Conservation (phyloP, 1,284 basidiomycete species). For the Puccinia hordei region DNA sequence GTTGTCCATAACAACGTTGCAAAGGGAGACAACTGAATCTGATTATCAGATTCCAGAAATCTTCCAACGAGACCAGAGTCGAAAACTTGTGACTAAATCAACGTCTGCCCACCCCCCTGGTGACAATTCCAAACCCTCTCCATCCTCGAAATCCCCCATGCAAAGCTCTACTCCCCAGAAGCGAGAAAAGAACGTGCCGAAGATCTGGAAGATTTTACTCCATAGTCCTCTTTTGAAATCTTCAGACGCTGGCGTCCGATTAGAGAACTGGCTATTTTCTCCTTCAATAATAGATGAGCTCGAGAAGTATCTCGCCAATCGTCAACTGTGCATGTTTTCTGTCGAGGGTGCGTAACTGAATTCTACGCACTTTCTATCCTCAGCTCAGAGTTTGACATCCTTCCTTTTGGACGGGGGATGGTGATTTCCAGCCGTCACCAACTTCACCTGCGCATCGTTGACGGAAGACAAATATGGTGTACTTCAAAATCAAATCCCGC, state of each 20-base stretch:
- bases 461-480: slow-evolving; percentile 77
- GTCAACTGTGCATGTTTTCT: slow-evolving; percentile 25
- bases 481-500: slow-evolving; percentile 78
- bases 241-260: neutral
- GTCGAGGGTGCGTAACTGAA: slow-evolving; percentile 33
- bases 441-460: slow-evolving; percentile 72
- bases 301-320: slow-evolving; percentile 2
- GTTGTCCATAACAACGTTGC: neutral
- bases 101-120: neutral
- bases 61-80: slow-evolving; percentile 33
- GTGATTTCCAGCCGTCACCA: slow-evolving; percentile 67
- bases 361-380: neutral
- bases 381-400: neutral
- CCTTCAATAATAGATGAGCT: slow-evolving; percentile 28
- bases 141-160: neutral
- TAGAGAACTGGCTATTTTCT: slow-evolving; percentile 42
- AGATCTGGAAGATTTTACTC: slow-evolving; percentile 18
- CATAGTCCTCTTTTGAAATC: slow-evolving; percentile 8
- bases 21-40: neutral
- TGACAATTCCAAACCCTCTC: neutral
- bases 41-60: slow-evolving; percentile 47
- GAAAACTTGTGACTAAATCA: neutral
- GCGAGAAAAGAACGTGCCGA: slow-evolving; percentile 30
- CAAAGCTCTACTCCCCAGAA: neutral
- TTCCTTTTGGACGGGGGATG: neutral